phyloP scores from a whole-genome alignment of 1,284 basidiomycete species.

The Ustilago vetiveriae region DNA sequence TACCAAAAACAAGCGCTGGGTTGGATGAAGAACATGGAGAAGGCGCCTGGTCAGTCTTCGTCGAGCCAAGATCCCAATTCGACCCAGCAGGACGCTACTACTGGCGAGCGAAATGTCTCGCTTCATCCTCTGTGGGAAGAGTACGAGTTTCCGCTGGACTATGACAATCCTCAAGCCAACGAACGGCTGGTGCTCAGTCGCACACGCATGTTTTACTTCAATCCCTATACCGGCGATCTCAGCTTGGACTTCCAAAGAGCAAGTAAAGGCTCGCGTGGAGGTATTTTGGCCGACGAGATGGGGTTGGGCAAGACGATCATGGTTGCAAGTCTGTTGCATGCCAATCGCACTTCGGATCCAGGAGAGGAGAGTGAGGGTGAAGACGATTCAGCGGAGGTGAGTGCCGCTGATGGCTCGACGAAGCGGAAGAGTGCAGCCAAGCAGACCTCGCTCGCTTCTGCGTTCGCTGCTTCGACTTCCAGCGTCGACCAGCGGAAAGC shows the following conservation, averaged over 20 bases:
- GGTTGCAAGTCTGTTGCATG: conserved; percentile 89
- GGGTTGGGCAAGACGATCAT: conserved; percentile 98
- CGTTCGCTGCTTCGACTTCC: conserved; percentile 45
- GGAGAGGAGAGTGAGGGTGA: conserved; percentile 35
- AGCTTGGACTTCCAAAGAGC: conserved; percentile 85
- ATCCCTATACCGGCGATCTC: conserved; percentile 79
- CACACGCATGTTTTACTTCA: conserved; percentile 51
- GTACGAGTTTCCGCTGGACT: conserved; percentile 70
- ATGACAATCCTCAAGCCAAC: conserved; percentile 42
- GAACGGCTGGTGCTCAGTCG: conserved; percentile 42
- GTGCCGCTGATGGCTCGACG: conserved; percentile 13
- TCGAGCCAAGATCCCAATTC: not conserved
- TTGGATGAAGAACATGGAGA: conserved; percentile 91
- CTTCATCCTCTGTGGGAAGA: conserved; percentile 96
- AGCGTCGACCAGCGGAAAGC: conserved; percentile 21
- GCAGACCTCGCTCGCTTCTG: conserved; percentile 56
- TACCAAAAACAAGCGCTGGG: conserved; percentile 97
- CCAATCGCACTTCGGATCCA: conserved; percentile 69
- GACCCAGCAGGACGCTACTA: conserved; percentile 9
- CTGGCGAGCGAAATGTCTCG: conserved; percentile 59
- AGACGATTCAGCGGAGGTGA: conserved; percentile 15
- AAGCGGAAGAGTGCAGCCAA: conserved; percentile 27
- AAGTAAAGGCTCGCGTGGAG: conserved; percentile 81
- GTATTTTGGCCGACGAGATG: conserved; percentile 83
- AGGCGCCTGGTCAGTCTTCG: conserved; percentile 11